Evolutionary conservation across 2,329 filamentous ascomycete species (phyloP), one percentile per base, ranked within the genome.

Genomic region (Fusarium goolgardi): DNA sequence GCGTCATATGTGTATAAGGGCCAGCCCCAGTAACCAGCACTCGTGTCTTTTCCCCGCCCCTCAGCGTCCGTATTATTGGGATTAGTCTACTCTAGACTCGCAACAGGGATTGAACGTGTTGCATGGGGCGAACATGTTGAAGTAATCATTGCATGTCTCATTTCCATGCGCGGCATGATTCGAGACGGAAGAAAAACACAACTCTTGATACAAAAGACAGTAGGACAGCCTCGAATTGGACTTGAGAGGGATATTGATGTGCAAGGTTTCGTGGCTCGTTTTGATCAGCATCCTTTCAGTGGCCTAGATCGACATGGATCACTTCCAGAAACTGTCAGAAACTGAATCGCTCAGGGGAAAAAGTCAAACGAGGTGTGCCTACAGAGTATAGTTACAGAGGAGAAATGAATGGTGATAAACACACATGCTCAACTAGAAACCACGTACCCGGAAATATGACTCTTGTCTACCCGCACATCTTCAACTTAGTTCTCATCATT

Each of bases 281-380:
- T 20, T 27, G 32, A 10, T 27, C 16, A 11, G n/a, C 23, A 39
- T 51, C 21, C 37, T 23, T 21, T 0, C 1, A 5, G 6, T 29
- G 20, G 2, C 18, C 5, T 16, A 51, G 15, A 32, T 15, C 21
- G 35, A 34, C 15, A 2, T 3, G 12, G 12, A 7, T 7, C 15
- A 53, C 7, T 7, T 10, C 2, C 6, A 6, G 2, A 39, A 16
- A 45, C 27, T 31, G 25, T 6, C 4, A 37, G 12, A 15, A 40
- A 45, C 10, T 55, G 32, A 59, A 59, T 47, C 43, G 10, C 39
- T 47, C 31, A 64, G 45, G 61, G 41, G 46, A 47, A 21, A 20
- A 47, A 21, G n/a, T 20, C n/a, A 20, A 20, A 39, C n/a, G n/a
- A 20, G 18, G 35, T 4, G 10, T 20, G n/a, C 13, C 11, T 32